Evolutionary conservation across 148 eudicot genomes (phyloP).

Genomic region (Spergularia marina): DNA sequence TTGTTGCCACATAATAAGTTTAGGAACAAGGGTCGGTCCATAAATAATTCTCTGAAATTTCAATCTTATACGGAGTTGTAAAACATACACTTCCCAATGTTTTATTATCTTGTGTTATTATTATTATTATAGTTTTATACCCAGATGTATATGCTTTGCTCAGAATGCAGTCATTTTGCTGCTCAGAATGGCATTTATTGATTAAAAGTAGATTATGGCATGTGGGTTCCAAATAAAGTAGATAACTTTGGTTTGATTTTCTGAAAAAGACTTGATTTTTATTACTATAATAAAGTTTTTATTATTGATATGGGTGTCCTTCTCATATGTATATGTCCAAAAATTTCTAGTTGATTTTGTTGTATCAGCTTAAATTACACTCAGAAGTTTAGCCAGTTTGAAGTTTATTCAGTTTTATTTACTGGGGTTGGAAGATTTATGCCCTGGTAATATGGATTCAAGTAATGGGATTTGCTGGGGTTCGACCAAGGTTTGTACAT

Average conservation of each 20-base stretch:
- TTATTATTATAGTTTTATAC: not conserved
- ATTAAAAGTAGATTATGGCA: slow-evolving; percentile 24
- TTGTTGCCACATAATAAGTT: not conserved
- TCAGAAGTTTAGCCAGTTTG: not conserved
- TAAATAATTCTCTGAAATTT: not conserved
- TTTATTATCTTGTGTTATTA: not conserved
- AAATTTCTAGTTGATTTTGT: slow-evolving; percentile 15
- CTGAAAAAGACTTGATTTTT: slow-evolving; percentile 18
- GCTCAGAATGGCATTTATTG: slow-evolving; percentile 3
- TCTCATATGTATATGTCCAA: slow-evolving; percentile 13
- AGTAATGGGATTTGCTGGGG: slow-evolving; percentile 47
- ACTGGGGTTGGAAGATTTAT: slow-evolving; percentile 25
- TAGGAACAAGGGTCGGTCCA: not conserved
- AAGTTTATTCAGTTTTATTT: not conserved
- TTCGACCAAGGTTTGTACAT: slow-evolving; percentile 47
- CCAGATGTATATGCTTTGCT: not conserved
- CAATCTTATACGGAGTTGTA: not conserved
- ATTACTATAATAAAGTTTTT: not conserved
- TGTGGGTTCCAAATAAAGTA: slow-evolving; percentile 35
- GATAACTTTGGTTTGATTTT: slow-evolving; percentile 23
- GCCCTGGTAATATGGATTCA: slow-evolving; percentile 45
- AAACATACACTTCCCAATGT: slow-evolving; percentile 9
- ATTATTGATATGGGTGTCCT: slow-evolving; percentile 4
- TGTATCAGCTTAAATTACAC: slow-evolving; percentile 12
- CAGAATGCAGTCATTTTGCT: not conserved